These are phyloP conservation scores for Malus asiatica DNA, from an alignment of 306 rosid species.

Conservation along the genomic window DNA sequence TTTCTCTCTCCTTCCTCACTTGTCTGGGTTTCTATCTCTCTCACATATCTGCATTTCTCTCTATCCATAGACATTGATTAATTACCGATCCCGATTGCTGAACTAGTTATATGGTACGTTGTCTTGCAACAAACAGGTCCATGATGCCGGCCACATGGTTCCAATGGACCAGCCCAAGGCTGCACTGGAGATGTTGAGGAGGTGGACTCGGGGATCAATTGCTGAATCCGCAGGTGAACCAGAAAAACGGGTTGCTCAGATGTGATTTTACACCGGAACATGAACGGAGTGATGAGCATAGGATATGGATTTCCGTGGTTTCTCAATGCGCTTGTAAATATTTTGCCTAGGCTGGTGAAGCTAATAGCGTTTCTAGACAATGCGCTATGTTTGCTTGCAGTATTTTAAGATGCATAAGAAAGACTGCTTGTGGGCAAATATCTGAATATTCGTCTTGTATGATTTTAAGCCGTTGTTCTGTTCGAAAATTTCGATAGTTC, in stretches of 20 bases:
- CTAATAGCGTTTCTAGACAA: background rate
- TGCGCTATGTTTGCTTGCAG: background rate
- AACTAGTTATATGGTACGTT: constrained; percentile 7
- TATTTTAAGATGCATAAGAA: background rate
- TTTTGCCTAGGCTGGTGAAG: background rate
- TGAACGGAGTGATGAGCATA: background rate
- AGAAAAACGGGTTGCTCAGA: constrained; percentile 45
- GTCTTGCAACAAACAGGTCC: constrained; percentile 53
- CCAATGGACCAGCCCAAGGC: constrained; percentile 99
- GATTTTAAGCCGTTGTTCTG: background rate
- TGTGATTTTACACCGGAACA: constrained; percentile 19
- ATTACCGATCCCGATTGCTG: background rate
- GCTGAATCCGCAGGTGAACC: constrained; percentile 26
- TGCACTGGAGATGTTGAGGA: constrained; percentile 78
- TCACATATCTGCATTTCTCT: background rate
- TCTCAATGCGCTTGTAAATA: constrained; percentile 14
- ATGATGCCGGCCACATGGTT: constrained; percentile 96
- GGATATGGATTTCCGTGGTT: constrained; percentile 14
- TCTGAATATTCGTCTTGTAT: background rate
- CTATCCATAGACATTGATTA: background rate
- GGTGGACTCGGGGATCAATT: constrained; percentile 77
- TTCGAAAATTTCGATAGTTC: background rate
- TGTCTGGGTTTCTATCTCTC: background rate
- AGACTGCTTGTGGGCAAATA: background rate
- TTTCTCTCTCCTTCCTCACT: constrained; percentile 4